Evolutionary conservation across 179 eudicot species (phyloP), one percentile per base, ranked within the genome.

Genomic region (Carnegiea gigantea): DNA sequence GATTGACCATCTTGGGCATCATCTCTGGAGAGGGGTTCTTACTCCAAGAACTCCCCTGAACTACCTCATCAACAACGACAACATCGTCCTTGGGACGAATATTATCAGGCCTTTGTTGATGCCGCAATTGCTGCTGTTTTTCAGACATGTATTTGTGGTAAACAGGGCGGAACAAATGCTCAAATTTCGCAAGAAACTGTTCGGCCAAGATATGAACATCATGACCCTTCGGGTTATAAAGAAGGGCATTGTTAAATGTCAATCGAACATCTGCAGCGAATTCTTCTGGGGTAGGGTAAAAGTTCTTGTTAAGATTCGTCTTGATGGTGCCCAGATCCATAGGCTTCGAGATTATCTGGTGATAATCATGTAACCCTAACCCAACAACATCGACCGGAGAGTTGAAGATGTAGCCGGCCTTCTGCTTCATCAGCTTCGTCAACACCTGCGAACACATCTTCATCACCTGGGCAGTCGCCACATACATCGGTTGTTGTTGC

Each of bases 261-360:
- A 93, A 83, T 78, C 98, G 78, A 40, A 93, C 92, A 78, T 93
- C 94, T 0, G 84, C 85, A 0, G 96, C 94, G 76, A 92, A 93
- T 20, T 92, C 94, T 3, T 59, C 73, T 0, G 96, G 96, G 5
- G 86, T 74, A 0, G 33, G 17, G 64, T 93, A 93, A 23, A 82
- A n/a, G 53, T 83, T 83, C 65, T 77, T 82, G 0, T 70, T 73
- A 7, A 93, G 81, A 77, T 92, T 92, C 9, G 86, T 79, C 54
- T 90, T 93, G 8, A 93, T 92, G 10, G 98, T 91, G 0, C 98
- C 98, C 8, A 93, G 90, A 92, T 93, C 98, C 98, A 93, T 93
- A 3, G 98, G 98, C 18, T 82, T 84, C 84, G 90, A 89, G n/a
- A 95, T 83, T 20, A 95, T 92, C 68, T 81, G 84, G 60, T 92